These are phyloP conservation scores for Ogataea trehaloabstinens DNA, from an alignment of 805 yeast species.

Conservation along the genomic window DNA sequence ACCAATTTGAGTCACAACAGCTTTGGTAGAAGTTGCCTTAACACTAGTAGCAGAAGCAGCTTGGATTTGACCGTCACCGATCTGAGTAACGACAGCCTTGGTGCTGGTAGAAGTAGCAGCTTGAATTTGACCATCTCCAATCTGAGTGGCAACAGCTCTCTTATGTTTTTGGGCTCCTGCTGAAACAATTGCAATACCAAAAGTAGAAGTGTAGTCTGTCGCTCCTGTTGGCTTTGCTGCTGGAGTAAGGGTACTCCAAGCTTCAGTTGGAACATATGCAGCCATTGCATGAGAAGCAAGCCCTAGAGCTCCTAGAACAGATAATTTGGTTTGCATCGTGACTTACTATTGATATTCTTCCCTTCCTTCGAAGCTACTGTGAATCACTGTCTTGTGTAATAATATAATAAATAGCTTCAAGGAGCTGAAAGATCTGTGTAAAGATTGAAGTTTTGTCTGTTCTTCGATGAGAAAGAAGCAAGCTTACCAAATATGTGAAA, in stretches of 20 bases:
- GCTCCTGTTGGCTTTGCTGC: slow-evolving; percentile 49
- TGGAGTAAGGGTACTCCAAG: slow-evolving; percentile 74
- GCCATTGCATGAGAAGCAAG: slow-evolving; percentile 49
- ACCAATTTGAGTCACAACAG: slow-evolving; percentile 45
- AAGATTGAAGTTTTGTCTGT: slow-evolving; percentile 1
- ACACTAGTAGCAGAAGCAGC: slow-evolving; percentile 35
- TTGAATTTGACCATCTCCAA: slow-evolving; percentile 55
- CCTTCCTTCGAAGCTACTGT: no score
- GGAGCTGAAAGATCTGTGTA: neutral
- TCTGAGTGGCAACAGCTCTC: slow-evolving; percentile 43
- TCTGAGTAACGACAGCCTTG: slow-evolving; percentile 50
- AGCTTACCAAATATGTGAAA: no score
- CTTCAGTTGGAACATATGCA: slow-evolving; percentile 63
- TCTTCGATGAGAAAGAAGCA: slow-evolving; percentile 1
- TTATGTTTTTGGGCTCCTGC: slow-evolving; percentile 16
- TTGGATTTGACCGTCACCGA: slow-evolving; percentile 62
- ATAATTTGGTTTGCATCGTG: slow-evolving; percentile 26
- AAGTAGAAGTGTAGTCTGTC: slow-evolving; percentile 56
- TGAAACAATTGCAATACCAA: slow-evolving; percentile 66
- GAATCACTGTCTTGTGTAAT: no score
- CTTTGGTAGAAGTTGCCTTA: slow-evolving; percentile 37
- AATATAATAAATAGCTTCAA: neutral
- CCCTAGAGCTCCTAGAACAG: slow-evolving; percentile 36
- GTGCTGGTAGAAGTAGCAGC: slow-evolving; percentile 41
- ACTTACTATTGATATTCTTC: no score